Percentiles rank a stretch among this genome's conserved stretches.
These are phyloP conservation scores for Hibiscus syriacus DNA, from an alignment of 345 rosid species.

Conservation along the genomic window DNA sequence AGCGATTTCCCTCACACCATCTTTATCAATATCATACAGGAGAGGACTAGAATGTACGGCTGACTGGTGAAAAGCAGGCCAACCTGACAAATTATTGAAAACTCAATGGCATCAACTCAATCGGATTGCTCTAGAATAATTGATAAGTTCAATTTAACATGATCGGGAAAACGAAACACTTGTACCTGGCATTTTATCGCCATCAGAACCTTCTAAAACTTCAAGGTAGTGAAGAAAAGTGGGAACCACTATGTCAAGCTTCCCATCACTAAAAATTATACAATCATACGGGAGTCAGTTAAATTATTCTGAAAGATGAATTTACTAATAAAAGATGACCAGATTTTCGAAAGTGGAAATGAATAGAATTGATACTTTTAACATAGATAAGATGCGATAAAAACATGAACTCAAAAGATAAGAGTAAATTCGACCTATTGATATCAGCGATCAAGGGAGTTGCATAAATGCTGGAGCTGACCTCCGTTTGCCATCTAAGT, in stretches of 20 bases:
- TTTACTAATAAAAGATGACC: background rate
- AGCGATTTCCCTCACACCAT: conserved; percentile 93
- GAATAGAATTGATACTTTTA: background rate
- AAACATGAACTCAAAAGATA: background rate
- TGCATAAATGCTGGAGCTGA: conserved; percentile 94
- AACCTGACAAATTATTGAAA: conserved; percentile 44
- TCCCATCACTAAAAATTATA: conserved; percentile 69
- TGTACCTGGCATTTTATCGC: conserved; percentile 95
- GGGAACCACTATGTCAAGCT: conserved; percentile 94
- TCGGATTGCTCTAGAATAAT: background rate
- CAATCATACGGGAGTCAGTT: background rate
- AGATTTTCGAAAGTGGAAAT: background rate
- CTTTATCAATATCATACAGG: conserved; percentile 89
- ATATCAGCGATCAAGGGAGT: conserved; percentile 93
- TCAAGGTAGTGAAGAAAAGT: conserved; percentile 97
- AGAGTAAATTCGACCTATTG: conserved; percentile 46
- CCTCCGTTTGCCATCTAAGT: conserved; percentile 99
- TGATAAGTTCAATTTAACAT: background rate
- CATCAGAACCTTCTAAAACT: conserved; percentile 98
- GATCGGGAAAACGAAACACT: background rate
- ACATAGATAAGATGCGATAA: background rate
- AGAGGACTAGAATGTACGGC: conserved; percentile 97
- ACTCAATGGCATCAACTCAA: background rate
- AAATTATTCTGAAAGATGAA: background rate
- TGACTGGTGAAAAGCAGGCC: conserved; percentile 99